A percentile compares a stretch with the other conserved stretches of the same genome.
These are phyloP conservation scores for Kazachstania sp. DNA, from an alignment of 1,139 yeast species.

Conservation along the genomic window DNA sequence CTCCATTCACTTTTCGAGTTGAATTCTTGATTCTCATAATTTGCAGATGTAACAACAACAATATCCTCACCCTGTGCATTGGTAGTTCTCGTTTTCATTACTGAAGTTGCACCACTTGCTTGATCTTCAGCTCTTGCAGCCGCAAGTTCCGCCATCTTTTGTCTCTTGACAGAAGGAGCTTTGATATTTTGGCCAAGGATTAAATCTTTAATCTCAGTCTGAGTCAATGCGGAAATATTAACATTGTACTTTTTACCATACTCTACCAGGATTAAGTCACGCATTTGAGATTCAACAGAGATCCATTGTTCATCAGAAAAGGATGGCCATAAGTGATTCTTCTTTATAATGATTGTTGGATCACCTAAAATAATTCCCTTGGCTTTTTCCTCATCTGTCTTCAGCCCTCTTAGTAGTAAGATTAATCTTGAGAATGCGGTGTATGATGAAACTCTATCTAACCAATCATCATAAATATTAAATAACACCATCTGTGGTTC, in stretches of 20 bases:
- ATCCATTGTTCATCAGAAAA: slow-evolving; percentile 87
- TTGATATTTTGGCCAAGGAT: slow-evolving; percentile 89
- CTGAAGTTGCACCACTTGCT: slow-evolving; percentile 41
- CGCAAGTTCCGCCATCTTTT: slow-evolving; percentile 73
- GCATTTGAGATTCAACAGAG: slow-evolving; percentile 72
- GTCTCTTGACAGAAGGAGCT: slow-evolving; percentile 81
- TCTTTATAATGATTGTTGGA: slow-evolving; percentile 55
- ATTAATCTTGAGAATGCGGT: slow-evolving; percentile 90
- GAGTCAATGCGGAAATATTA: slow-evolving; percentile 79
- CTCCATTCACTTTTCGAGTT: slow-evolving; percentile 91
- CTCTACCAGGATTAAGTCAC: slow-evolving; percentile 80
- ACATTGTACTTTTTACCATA: slow-evolving; percentile 81
- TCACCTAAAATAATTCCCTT: slow-evolving; percentile 73
- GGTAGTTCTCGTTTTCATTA: slow-evolving; percentile 73
- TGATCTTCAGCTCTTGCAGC: slow-evolving; percentile 37
- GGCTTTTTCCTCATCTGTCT: slow-evolving; percentile 68
- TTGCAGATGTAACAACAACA: slow-evolving; percentile 84
- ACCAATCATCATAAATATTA: slow-evolving; percentile 93
- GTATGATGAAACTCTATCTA: slow-evolving; percentile 68
- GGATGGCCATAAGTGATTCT: slow-evolving; percentile 91
- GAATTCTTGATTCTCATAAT: slow-evolving; percentile 78
- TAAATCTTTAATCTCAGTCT: slow-evolving; percentile 86
- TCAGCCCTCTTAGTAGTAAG: slow-evolving; percentile 69
- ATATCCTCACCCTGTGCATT: slow-evolving; percentile 96
- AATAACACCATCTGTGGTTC: slow-evolving; percentile 91